Evolutionary conservation across 1,284 basidiomycete genomes (phyloP).

Genomic region (Macrocystidia cucumis): DNA sequence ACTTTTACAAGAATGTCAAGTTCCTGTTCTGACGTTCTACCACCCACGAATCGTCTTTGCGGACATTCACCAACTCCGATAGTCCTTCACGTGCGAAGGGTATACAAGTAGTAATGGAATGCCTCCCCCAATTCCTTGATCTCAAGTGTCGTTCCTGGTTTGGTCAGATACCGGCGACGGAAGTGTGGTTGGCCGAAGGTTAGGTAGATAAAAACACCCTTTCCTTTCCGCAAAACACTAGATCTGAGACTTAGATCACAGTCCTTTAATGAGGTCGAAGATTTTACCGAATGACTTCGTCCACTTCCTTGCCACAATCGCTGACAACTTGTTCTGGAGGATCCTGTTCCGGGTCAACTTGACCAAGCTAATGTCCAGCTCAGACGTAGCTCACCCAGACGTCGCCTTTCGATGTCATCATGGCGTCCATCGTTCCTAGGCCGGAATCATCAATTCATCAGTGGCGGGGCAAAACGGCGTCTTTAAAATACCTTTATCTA

Average conservation of each 20-base stretch:
- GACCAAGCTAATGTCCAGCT: slow-evolving; percentile 1
- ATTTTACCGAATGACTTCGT: slow-evolving; percentile 69
- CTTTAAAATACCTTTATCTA: slow-evolving; percentile 72
- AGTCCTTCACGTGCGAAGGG: slow-evolving; percentile 25
- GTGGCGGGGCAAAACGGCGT: neutral
- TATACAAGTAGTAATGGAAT: slow-evolving; percentile 85
- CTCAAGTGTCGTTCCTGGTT: slow-evolving; percentile 49
- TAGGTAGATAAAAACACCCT: slow-evolving; percentile 73
- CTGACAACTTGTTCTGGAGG: slow-evolving; percentile 71
- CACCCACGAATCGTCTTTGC: too few species aligned
- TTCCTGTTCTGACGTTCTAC: slow-evolving; percentile 77
- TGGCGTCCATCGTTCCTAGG: slow-evolving; percentile 83
- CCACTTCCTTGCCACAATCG: slow-evolving; percentile 76
- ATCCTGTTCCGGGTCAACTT: slow-evolving; percentile 40
- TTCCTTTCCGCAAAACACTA: slow-evolving; percentile 56
- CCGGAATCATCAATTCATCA: neutral
- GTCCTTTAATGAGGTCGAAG: neutral
- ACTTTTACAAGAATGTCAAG: slow-evolving; percentile 88
- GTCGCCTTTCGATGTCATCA: slow-evolving; percentile 85
- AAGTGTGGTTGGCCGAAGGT: slow-evolving; percentile 94
- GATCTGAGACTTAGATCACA: slow-evolving; percentile 1
- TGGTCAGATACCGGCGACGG: slow-evolving; percentile 60
- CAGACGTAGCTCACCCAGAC: slow-evolving; percentile 65
- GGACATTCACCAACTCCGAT: neutral
- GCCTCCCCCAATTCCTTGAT: slow-evolving; percentile 65